Base-by-base conservation (phyloP, 176 grass and related monocot genomes). In the Urochloa ruziziensis region DNA sequence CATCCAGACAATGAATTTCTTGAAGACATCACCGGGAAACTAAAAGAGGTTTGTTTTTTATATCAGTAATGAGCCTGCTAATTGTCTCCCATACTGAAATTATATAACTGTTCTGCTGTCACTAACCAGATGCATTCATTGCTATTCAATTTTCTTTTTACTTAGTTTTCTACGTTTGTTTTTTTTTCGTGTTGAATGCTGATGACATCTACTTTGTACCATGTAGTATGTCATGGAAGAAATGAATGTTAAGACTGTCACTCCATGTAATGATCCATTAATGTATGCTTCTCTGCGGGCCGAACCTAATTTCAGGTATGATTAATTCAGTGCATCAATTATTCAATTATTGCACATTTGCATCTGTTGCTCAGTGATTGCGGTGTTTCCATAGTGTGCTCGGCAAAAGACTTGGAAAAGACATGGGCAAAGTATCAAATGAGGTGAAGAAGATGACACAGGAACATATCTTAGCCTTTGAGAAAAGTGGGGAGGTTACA, bases 161-260 rank as follows among this genome's bases (percentile, higher is more conserved):
- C 42, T 48, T 80, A 27, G 17, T 85, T 58, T 67, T 74, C 17
- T 37, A 75, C 27, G 62, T 73, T 64, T 78, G 60, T 42, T 46
- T 86, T 19, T n/a, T n/a, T 60, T 48, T 7, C 24, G 9, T 82
- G 48, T 46, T 82, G 74, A 81, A 51, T 79, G 13, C 70, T 88
- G 70, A n/a, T n/a, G n/a, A 40, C 3, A 68, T 68, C 4, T 81
- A 62, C 58, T 80, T 88, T 88, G 23, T 57, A 43, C 51, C 73
- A 32, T 95, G 82, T 83, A 98, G 96, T 98, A 98, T 92, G 96
- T 98, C 79, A 91, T 95, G 93, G 96, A 98, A 83, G 96, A 98
- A 78, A 95, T 98, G 77, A 98, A 98, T 78, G 84, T 95, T 74
- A 98, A 95, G 86, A 93, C 57, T 39, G 91, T 98, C 49, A 88